Percentiles rank a stretch among this genome's conserved stretches.
phyloP scores from a whole-genome alignment of 2,329 filamentous ascomycete genomes.

The Botrytis porri region DNA sequence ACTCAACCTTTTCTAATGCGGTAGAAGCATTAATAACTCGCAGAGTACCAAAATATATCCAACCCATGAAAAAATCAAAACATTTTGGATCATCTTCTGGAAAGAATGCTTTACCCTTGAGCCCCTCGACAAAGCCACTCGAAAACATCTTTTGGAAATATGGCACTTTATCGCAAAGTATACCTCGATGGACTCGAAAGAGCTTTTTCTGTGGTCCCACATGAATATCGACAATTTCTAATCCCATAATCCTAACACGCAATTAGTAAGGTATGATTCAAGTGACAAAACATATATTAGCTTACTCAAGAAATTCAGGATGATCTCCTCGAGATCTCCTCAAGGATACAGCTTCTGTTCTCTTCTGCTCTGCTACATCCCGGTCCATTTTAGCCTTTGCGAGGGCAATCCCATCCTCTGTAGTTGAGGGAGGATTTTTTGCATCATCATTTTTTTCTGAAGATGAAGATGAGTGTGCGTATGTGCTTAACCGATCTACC shows the following conservation, averaged over 20 bases:
- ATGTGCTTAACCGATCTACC: neutral
- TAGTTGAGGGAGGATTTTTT: neutral
- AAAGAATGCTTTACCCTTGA: neutral
- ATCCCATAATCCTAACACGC: neutral
- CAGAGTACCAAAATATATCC: conserved; percentile 19
- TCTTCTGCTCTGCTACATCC: neutral
- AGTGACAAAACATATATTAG: too few species aligned
- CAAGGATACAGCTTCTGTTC: neutral
- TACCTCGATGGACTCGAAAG: conserved; percentile 18
- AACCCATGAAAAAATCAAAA: conserved; percentile 21
- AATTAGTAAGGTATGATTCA: too few species aligned
- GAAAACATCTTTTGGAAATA: conserved; percentile 27
- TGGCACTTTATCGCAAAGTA: conserved; percentile 24
- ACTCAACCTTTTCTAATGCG: neutral
- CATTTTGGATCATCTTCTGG: conserved; percentile 21
- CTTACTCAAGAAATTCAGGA: neutral
- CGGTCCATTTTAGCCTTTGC: neutral
- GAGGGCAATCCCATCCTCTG: too few species aligned
- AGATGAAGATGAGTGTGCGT: neutral
- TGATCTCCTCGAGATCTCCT: neutral
- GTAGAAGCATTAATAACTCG: neutral
- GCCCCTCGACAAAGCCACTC: conserved; percentile 17
- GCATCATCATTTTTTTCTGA: neutral
- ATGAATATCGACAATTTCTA: conserved; percentile 18
- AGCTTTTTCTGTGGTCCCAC: conserved; percentile 11